phyloP scores from a whole-genome alignment of 495 filamentous ascomycete species.

The Talaromyces liani region DNA sequence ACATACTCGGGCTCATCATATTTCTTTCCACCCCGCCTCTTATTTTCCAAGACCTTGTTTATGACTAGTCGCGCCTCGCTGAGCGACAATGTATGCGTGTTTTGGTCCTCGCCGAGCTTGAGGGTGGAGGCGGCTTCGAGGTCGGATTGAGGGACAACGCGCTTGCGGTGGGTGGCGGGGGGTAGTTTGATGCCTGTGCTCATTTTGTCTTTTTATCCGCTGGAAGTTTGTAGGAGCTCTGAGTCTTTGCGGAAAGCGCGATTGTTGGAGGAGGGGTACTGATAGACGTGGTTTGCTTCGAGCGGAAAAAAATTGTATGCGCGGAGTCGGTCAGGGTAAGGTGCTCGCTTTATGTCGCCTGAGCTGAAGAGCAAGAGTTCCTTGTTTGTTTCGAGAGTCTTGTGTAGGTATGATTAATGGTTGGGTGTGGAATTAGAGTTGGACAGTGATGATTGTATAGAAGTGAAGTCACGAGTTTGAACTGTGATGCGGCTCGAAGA shows the following conservation, averaged over 20 bases:
- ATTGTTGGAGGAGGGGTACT: not conserved
- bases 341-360: not conserved
- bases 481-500: not conserved
- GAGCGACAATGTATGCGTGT: constrained; percentile 78
- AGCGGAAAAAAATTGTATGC: not conserved
- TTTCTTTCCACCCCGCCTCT: constrained; percentile 37
- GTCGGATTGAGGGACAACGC: constrained; percentile 66
- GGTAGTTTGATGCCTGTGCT: constrained; percentile 23
- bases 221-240: too few species aligned
- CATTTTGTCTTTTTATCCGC: not conserved
- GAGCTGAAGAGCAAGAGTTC: not conserved
- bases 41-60: constrained; percentile 70
- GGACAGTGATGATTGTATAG: not conserved
- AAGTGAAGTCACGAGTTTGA: not conserved
- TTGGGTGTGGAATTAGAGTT: not conserved
- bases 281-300: not conserved
- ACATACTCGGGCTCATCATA: constrained; percentile 45
- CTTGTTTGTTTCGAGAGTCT: not conserved
- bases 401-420: not conserved
- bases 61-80: constrained; percentile 90
- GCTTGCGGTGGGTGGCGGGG: constrained; percentile 60
- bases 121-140: constrained; percentile 80
- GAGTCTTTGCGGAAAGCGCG: too few species aligned
- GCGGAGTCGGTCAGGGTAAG: not conserved
- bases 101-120: constrained; percentile 83